Percentiles rank a stretch among this genome's conserved stretches.
phyloP scores from a whole-genome alignment of 352 stramenopile genomes.

The Pythium phragmitis region DNA sequence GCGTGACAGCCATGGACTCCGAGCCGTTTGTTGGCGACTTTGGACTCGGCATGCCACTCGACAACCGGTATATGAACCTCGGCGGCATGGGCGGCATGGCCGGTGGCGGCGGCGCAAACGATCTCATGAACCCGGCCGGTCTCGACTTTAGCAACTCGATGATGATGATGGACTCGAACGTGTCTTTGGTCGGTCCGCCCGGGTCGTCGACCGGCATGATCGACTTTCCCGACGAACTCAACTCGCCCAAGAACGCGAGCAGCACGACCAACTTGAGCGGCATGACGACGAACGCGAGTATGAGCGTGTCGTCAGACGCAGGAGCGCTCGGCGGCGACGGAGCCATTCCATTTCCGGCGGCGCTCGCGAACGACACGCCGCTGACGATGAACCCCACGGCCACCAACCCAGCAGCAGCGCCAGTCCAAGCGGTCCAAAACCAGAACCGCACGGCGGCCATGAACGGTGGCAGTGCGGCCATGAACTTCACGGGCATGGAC shows the following conservation, averaged over 20 bases:
- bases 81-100: constrained; percentile 50
- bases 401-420: constrained; percentile 1
- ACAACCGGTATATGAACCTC: constrained; percentile 78
- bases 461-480: constrained; percentile 11
- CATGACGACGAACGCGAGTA: constrained; percentile 15
- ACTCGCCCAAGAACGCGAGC: constrained; percentile 51
- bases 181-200: constrained; percentile 20
- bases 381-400: constrained; percentile 23
- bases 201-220: constrained; percentile 60
- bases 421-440: too few relatives aligned
- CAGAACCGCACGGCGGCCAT: constrained; percentile 18
- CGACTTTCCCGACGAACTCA: constrained; percentile 86
- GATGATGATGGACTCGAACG: constrained; percentile 55
- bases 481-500: constrained; percentile 24
- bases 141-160: constrained; percentile 70
- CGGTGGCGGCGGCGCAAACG: constrained; percentile 23
- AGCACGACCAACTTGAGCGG: constrained; percentile 1
- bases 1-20: constrained; percentile 55
- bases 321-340: constrained; percentile 29
- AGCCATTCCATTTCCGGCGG: constrained; percentile 77
- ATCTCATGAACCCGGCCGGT: constrained; percentile 32
- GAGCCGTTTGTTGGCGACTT: constrained; percentile 80
- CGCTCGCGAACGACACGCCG: constrained; percentile 60
- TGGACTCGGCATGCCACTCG: constrained; percentile 53
- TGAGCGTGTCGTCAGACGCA: constrained; percentile 35